These are phyloP conservation scores for Dryas drummondii DNA, from an alignment of 306 rosid species.

Conservation along the genomic window DNA sequence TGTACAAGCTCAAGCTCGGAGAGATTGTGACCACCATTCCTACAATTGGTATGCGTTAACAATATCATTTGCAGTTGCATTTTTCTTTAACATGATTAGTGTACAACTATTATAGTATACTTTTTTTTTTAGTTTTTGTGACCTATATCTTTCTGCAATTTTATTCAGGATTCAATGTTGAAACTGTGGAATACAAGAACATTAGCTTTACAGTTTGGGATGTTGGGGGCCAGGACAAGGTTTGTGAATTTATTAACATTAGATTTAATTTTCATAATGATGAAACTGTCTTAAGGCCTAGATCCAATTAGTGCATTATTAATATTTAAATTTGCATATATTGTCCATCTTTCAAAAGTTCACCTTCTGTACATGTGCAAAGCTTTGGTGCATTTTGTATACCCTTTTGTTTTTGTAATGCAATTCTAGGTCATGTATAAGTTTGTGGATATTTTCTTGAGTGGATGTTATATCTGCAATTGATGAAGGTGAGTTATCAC, in stretches of 20 bases:
- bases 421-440: too few relatives aligned
- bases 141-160: neutral
- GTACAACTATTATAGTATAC: too few relatives aligned
- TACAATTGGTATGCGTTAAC: conserved; percentile 50
- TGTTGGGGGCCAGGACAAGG: conserved; percentile 84
- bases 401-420: neutral
- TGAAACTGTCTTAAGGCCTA: neutral
- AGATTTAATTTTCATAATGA: neutral
- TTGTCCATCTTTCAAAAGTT: too few relatives aligned
- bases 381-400: neutral
- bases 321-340: neutral
- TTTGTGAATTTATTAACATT: conserved; percentile 14
- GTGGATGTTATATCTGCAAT: neutral
- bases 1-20: conserved; percentile 76
- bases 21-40: conserved; percentile 78
- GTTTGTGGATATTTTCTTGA: neutral
- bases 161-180: conserved; percentile 61
- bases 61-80: neutral
- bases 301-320: neutral
- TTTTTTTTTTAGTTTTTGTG: neutral
- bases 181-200: conserved; percentile 75
- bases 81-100: neutral
- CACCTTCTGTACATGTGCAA: too few relatives aligned
- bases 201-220: conserved; percentile 79
- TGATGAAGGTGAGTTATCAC: neutral